Conservation (phyloP, 345 rosid genomes). For the Aegle marmelos region DNA sequence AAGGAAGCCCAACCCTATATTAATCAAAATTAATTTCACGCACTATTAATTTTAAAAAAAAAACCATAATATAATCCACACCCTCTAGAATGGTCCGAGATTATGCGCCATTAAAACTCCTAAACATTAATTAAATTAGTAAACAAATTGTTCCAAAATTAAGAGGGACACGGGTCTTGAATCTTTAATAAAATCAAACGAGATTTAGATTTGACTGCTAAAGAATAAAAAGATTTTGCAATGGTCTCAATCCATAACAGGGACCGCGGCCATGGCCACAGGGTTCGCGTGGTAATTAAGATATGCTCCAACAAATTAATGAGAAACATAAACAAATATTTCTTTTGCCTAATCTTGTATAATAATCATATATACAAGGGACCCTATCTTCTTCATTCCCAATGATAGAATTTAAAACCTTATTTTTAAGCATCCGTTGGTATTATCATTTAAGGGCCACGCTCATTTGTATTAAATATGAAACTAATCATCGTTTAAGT, state of each 20-base stretch:
- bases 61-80: neutral
- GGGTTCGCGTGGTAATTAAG: conserved; percentile 17
- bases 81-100: conserved; percentile 10
- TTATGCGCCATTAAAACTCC: neutral
- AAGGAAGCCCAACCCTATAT: neutral
- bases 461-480: neutral
- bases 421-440: conserved; percentile 5
- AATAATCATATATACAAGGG: conserved; percentile 10
- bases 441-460: neutral
- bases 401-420: conserved; percentile 8
- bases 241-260: conserved; percentile 6
- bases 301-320: neutral
- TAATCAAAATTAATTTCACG: neutral
- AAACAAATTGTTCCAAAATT: neutral
- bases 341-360: neutral
- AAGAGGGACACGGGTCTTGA: neutral
- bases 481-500: no score
- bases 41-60: neutral
- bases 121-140: neutral
- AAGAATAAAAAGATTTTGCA: neutral
- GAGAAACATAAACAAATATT: neutral
- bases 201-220: neutral
- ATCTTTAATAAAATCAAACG: neutral
- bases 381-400: conserved; percentile 9
- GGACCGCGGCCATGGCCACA: conserved; percentile 12